phyloP scores from a whole-genome alignment of 1,284 basidiomycete species.

The Cryptococcus maquisensis region DNA sequence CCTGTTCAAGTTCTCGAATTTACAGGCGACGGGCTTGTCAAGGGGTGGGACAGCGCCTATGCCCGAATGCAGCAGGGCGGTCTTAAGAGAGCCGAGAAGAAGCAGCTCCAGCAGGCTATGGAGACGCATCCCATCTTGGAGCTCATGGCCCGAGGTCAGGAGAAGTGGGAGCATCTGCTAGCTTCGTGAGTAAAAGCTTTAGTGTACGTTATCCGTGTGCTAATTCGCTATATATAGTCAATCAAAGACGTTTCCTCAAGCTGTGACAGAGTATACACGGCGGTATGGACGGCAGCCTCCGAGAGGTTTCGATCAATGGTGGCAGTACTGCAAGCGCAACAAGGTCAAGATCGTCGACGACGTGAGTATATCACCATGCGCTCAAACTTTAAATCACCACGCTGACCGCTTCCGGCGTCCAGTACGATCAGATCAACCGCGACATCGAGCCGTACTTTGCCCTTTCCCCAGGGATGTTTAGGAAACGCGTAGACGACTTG shows the following conservation, averaged over 20 bases:
- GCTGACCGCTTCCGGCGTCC: neutral
- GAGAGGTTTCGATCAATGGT: conserved; percentile 51
- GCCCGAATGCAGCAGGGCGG: conserved; percentile 7
- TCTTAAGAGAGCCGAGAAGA: conserved; percentile 18
- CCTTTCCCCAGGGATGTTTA: conserved; percentile 36
- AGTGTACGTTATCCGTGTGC: neutral
- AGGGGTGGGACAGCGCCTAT: conserved; percentile 30
- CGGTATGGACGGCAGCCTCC: conserved; percentile 49
- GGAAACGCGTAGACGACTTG: conserved; percentile 24
- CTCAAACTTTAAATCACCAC: conserved; percentile 3
- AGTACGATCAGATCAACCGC: conserved; percentile 48
- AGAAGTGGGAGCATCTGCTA: conserved; percentile 36
- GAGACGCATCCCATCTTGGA: conserved; percentile 42
- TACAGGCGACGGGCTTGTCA: conserved; percentile 27
- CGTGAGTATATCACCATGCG: conserved; percentile 23
- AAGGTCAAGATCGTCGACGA: conserved; percentile 50
- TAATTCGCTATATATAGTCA: conserved; percentile 25
- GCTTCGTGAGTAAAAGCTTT: conserved; percentile 25
- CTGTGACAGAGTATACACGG: conserved; percentile 47
- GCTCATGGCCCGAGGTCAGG: conserved; percentile 33
- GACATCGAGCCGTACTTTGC: conserved; percentile 45
- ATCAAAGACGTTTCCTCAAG: conserved; percentile 44
- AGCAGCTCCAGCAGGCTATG: conserved; percentile 15
- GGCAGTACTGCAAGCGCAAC: conserved; percentile 39
- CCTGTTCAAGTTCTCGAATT: conserved; percentile 13